Base-by-base conservation (phyloP, 305 asterid species). In the Fraxinus greggii region DNA sequence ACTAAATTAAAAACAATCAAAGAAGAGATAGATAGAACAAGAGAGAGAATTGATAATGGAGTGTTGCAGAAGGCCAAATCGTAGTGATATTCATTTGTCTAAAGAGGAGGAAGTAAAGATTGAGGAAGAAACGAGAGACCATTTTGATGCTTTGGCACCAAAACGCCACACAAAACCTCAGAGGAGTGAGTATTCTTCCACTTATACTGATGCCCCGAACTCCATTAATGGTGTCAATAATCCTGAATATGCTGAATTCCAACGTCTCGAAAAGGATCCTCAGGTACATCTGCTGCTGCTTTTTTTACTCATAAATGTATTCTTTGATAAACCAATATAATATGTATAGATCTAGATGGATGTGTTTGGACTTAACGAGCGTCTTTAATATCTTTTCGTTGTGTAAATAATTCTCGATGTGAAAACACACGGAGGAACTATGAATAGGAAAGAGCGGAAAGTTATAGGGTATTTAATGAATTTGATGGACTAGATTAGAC, bases 151-250 rank as follows among this genome's bases (percentile, higher is more conserved):
- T 4, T 79, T 86, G 42, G 94, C 98, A 78, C 98, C 98, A 3
- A 90, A 89, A 80, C 95, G 99, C 40, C 99, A 94, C 88, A 85
- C 93, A 7, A 95, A 95, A 85, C 99, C 99, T 70, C 97, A 91
- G 80, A 94, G 99, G 26, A 95, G 99, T 82, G 99, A 95, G 2
- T 84, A 91, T 78, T 86, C 97, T 67, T 61, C 94, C 21, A 83
- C 87, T 17, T 94, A 93, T 42, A 59, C 84, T n/a, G 97, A 95
- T 74, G 83, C 89, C 48, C 48, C 80, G 79, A 36, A 92, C 51
- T 38, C 85, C 32, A 42, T 7, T 54, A 86, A 85, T 23, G 84
- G 10, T 13, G 78, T 48, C 67, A 92, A 87, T 0, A 12, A 65
- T 72, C 96, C 97, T 5, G 99, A 94, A 70, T 29, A 79, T 15